These are phyloP conservation scores for Xylariaceae sp. DNA, from an alignment of 2,329 filamentous ascomycete species.

Conservation along the genomic window DNA sequence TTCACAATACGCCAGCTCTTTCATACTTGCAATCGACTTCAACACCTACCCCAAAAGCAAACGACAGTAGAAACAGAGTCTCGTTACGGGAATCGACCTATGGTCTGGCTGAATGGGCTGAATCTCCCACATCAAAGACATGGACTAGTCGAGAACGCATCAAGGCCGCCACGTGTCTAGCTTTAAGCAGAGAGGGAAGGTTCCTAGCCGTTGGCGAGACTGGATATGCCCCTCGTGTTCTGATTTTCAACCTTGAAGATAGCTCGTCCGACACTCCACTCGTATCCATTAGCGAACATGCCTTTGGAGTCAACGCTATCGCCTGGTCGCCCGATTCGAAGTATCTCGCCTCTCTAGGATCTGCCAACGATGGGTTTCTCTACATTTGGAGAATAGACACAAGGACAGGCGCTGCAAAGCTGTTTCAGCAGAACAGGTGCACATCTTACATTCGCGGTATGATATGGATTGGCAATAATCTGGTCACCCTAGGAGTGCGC, in stretches of 20 bases:
- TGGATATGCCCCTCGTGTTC: constrained; percentile 86
- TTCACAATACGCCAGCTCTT: constrained; percentile 59
- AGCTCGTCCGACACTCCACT: constrained; percentile 79
- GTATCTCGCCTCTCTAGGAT: constrained; percentile 85
- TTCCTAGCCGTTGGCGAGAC: constrained; percentile 94
- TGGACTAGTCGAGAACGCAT: constrained; percentile 91
- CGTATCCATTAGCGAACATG: constrained; percentile 85
- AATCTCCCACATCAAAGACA: constrained; percentile 68
- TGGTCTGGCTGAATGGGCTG: constrained; percentile 56
- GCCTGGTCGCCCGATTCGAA: constrained; percentile 87
- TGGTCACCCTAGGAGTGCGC: constrained; percentile 86
- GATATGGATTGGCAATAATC: constrained; percentile 82
- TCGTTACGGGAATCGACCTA: constrained; percentile 54
- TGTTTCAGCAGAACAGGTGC: constrained; percentile 88
- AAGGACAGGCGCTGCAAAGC: constrained; percentile 76
- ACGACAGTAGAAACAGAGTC: constrained; percentile 63
- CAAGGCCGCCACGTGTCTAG: constrained; percentile 90
- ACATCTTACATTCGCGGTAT: constrained; percentile 85
- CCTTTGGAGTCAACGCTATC: constrained; percentile 83
- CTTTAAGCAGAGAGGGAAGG: constrained; percentile 82
- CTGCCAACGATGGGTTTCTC: constrained; percentile 89
- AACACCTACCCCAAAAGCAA: constrained; percentile 61
- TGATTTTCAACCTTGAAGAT: constrained; percentile 86
- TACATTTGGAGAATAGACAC: constrained; percentile 88
- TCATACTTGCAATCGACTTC: constrained; percentile 54